Conservation (phyloP, 257 asterid genomes). For the Primulina tabacum region DNA sequence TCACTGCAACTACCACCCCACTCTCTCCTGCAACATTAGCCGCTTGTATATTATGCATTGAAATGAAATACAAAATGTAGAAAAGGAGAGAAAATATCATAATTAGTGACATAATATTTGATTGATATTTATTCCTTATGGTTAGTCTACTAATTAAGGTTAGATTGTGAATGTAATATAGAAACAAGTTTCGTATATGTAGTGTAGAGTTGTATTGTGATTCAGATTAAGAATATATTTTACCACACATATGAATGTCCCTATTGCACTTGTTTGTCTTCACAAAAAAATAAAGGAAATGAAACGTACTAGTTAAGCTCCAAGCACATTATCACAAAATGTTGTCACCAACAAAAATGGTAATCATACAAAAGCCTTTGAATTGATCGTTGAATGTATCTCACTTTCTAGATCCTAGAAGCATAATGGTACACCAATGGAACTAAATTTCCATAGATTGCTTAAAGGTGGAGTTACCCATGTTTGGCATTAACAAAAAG, state of each 20-base stretch:
- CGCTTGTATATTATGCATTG: conserved; percentile 21
- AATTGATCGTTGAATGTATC: not conserved
- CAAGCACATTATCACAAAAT: not conserved
- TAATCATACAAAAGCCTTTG: not conserved
- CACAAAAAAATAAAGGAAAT: not conserved
- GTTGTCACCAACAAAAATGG: conserved; percentile 7
- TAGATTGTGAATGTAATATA: too few species aligned
- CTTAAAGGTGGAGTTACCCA: not conserved
- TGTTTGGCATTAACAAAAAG: not conserved
- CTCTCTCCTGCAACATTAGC: conserved; percentile 57
- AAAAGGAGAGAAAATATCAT: too few species aligned
- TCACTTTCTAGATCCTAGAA: too few species aligned
- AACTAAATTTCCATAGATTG: too few species aligned
- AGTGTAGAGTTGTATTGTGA: too few species aligned
- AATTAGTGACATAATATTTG: too few species aligned
- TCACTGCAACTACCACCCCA: conserved; percentile 75
- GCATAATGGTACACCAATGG: not conserved
- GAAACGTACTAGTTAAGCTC: conserved; percentile 5
- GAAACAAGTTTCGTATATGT: too few species aligned
- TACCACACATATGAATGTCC: too few species aligned
- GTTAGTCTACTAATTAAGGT: too few species aligned
- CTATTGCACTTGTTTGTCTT: too few species aligned
- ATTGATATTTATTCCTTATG: too few species aligned
- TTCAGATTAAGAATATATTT: too few species aligned
- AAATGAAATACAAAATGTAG: not conserved